Evolutionary conservation across 2,329 filamentous ascomycete genomes (phyloP).

Genomic region (Aspergillus piperis): DNA sequence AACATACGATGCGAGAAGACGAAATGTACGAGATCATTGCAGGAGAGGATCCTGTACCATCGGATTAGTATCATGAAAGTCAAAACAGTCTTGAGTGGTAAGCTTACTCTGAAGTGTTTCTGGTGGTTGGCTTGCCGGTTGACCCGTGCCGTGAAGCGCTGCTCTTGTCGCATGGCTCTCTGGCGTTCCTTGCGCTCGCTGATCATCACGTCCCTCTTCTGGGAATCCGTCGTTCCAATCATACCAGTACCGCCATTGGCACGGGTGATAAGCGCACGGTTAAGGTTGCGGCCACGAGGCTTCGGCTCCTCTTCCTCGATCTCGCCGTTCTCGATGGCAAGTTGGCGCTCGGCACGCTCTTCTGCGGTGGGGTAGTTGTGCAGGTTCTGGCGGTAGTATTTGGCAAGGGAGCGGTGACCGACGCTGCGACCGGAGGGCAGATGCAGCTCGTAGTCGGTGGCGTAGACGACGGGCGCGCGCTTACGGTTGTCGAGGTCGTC

Average conservation of each 20-base stretch:
- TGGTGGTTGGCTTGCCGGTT: conserved; percentile 77
- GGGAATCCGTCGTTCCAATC: conserved; percentile 72
- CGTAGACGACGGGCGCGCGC: conserved; percentile 75
- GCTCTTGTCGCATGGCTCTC: conserved; percentile 62
- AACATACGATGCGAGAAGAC: conserved; percentile 2
- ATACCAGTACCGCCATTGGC: conserved; percentile 75
- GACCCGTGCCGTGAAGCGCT: conserved; percentile 67
- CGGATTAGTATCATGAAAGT: conserved; percentile 21
- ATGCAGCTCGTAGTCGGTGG: conserved; percentile 92
- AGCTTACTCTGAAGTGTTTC: conserved; percentile 67
- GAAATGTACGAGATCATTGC: conserved; percentile 42
- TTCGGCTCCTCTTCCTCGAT: conserved; percentile 52
- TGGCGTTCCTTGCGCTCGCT: conserved; percentile 70
- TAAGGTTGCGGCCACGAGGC: conserved; percentile 38
- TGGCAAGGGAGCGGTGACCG: conserved; percentile 82
- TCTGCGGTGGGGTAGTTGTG: conserved; percentile 77
- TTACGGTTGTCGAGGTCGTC: conserved; percentile 78
- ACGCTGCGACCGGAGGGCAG: conserved; percentile 86
- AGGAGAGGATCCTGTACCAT: conserved; percentile 52
- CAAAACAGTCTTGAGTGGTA: background rate
- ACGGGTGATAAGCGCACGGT: conserved; percentile 63
- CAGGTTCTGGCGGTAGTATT: conserved; percentile 91
- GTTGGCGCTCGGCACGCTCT: conserved; percentile 68
- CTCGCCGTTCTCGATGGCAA: conserved; percentile 56
- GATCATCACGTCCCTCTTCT: conserved; percentile 67